Base-by-base conservation (phyloP, 2,329 filamentous ascomycete species). In the Xylariaceae sp. region DNA sequence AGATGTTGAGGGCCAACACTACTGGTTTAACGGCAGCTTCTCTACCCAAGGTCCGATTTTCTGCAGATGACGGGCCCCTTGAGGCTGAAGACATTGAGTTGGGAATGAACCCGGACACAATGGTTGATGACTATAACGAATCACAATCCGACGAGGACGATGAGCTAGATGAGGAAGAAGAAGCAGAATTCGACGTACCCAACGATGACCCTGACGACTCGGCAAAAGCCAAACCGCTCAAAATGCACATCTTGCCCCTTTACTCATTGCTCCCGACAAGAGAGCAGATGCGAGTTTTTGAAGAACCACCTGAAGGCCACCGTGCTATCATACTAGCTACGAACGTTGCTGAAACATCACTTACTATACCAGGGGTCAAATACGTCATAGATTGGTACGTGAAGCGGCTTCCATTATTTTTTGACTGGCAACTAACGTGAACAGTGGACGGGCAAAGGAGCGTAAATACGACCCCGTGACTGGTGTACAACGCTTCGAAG, bases 271-370 rank as follows among this genome's bases (percentile, higher is more conserved):
- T 99, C 1, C 90, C 93, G 0, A 96, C 92, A 2, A 87, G 86
- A 60, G 91, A 97, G 63, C 94, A 99, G 71, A 80, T 97, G 66
- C 84, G 84, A 53, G 90, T 99, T 10, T 99, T 99, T 63, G 87
- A 96, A 57, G 79, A 87, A 0, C 83, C 89, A 1, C 92, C 93
- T 1, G 88, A 92, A 50, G 89, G 88, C 14, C 88, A 88, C 9
- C 84, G 94, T 9, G 80, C 94, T 19, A 89, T 99, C 47, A 88
- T 99, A 4, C 74, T 99, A 39, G 91, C 94, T 0, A 99, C 94
- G 41, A 99, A 99, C 70, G 90, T 99, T 42, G 94, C 94, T 0
- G 94, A 99, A 71, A 99, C 94, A 0, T 95, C 89, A 81, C 79
- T 99, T 67, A 99, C 94, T 1, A 99, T 99, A 6, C 57, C 94